Conservation (phyloP, 2,329 filamentous ascomycete species). For the Lecanoromycetidae sp. region DNA sequence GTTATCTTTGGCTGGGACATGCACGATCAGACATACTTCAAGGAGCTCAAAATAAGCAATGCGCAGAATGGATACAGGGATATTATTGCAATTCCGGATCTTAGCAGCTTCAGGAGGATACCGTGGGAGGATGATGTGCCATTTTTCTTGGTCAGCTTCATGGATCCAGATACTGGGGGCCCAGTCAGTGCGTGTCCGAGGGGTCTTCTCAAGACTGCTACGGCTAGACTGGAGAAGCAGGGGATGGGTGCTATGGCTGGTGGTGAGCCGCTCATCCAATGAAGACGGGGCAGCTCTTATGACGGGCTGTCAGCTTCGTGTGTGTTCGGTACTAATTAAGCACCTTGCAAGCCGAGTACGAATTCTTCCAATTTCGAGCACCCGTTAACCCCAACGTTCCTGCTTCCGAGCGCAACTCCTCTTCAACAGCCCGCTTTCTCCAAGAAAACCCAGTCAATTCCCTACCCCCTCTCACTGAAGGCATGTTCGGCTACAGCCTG, state of each 20-base stretch:
- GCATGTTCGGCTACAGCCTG: constrained; percentile 92
- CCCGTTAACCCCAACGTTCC: constrained; percentile 39
- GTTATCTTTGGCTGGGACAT: constrained; percentile 96
- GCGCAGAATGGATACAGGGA: constrained; percentile 83
- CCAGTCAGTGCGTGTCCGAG: constrained; percentile 69
- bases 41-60: constrained; percentile 76
- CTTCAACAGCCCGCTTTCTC: constrained; percentile 63
- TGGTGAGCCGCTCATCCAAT: constrained; percentile 43
- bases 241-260: constrained; percentile 83
- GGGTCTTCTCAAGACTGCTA: constrained; percentile 56
- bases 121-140: constrained; percentile 83
- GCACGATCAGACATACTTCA: constrained; percentile 83
- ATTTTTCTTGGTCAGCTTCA: constrained; percentile 74
- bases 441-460: constrained; percentile 57
- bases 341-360: constrained; percentile 67
- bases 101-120: constrained; percentile 66
- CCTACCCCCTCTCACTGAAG: constrained; percentile 73
- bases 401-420: constrained; percentile 45
- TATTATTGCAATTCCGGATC: constrained; percentile 68
- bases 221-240: constrained; percentile 53
- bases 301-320: not conserved
- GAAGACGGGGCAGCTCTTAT: not conserved
- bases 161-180: constrained; percentile 62
- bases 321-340: constrained; percentile 18
- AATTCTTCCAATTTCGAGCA: constrained; percentile 81